Conservation (phyloP, 106 monocot species). For the Phalaenopsis equestris region DNA sequence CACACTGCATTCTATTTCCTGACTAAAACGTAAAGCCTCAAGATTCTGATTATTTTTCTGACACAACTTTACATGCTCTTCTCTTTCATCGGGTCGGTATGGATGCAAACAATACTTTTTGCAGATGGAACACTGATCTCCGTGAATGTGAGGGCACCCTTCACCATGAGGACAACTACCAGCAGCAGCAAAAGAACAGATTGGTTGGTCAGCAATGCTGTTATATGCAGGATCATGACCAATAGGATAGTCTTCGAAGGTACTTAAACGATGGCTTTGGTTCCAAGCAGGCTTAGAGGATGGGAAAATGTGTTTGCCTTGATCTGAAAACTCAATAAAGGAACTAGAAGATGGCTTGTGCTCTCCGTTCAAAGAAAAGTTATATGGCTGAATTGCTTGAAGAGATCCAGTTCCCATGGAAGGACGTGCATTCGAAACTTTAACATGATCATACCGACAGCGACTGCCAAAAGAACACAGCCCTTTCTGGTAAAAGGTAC, state of each 20-base stretch:
- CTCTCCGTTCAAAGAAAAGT: conserved; percentile 14
- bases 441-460: conserved; percentile 94
- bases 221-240: conserved; percentile 4
- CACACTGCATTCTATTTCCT: conserved; percentile 95
- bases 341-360: conserved; percentile 12
- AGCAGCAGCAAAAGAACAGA: conserved; percentile 96
- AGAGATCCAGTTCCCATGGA: conserved; percentile 11
- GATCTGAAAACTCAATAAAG: conserved; percentile 12
- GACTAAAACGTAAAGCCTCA: conserved; percentile 72
- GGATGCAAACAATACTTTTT: conserved; percentile 90
- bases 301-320: conserved; percentile 17
- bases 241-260: conserved; percentile 10
- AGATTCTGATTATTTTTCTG: conserved; percentile 62
- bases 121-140: conserved; percentile 73
- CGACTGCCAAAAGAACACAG: conserved; percentile 84
- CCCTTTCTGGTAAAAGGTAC: conserved; percentile 97
- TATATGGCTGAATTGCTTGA: conserved; percentile 15
- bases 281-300: conserved; percentile 32
- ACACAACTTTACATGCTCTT: conserved; percentile 68
- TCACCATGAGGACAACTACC: conserved; percentile 79
- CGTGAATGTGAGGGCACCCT: conserved; percentile 75
- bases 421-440: conserved; percentile 31
- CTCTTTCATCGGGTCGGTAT: conserved; percentile 78
- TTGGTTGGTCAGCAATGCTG: conserved; percentile 50
- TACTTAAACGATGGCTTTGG: conserved; percentile 9